phyloP scores from a whole-genome alignment of 2,329 filamentous ascomycete species.

The Sporothrix protearum region DNA sequence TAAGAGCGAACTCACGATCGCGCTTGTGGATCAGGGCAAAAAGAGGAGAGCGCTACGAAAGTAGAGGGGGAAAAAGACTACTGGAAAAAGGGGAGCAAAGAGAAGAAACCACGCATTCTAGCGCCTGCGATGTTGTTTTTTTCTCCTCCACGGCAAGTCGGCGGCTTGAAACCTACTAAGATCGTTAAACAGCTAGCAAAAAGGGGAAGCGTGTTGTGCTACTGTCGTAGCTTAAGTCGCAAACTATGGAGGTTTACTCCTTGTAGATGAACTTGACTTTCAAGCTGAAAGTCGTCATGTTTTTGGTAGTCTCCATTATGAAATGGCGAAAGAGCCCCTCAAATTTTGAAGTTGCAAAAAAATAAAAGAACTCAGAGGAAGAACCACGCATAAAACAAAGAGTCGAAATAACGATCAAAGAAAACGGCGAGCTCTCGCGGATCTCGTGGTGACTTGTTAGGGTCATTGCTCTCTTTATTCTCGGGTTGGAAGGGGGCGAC shows the following conservation, averaged over 20 bases:
- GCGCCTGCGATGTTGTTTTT: background rate
- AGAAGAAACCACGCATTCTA: background rate
- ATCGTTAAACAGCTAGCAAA: background rate
- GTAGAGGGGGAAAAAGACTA: background rate
- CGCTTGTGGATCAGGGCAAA: background rate
- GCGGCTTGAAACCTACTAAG: constrained; percentile 11
- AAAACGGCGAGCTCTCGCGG: background rate
- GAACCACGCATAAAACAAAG: background rate
- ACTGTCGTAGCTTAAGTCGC: background rate
- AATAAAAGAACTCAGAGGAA: background rate
- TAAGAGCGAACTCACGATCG: background rate
- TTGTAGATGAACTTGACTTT: background rate
- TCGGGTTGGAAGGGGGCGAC: background rate
- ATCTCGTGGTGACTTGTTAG: background rate
- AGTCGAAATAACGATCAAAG: background rate
- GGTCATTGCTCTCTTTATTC: background rate
- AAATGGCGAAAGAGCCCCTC: background rate
- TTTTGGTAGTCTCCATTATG: background rate
- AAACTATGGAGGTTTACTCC: background rate
- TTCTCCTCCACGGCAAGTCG: background rate
- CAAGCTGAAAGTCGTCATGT: background rate
- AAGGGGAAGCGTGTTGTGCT: constrained; percentile 5
- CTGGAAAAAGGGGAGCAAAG: background rate
- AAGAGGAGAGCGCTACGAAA: background rate
- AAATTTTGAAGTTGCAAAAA: background rate